These are phyloP conservation scores for Chlorella sp. DNA, from an alignment of 139 green algal species.

Conservation along the genomic window DNA sequence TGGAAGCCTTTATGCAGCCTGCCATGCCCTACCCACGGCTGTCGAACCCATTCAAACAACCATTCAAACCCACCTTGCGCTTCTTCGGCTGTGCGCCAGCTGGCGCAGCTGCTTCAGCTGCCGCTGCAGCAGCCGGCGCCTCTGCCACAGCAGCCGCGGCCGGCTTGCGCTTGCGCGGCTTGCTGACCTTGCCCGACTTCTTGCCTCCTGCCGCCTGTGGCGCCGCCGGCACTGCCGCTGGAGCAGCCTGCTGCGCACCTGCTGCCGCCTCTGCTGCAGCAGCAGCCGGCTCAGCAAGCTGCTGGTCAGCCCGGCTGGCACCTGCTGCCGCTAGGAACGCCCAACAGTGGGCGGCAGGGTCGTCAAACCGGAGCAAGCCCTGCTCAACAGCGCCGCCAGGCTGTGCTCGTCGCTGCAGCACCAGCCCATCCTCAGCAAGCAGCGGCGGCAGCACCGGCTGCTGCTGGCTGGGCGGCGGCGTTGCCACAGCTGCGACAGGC, in stretches of 20 bases:
- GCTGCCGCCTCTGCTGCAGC: neutral
- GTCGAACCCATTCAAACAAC: neutral
- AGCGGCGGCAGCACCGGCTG: slow-evolving; percentile 1
- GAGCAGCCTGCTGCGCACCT: neutral
- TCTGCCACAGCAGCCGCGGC: neutral
- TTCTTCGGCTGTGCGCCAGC: neutral
- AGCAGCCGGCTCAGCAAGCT: neutral
- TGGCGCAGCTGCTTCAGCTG: neutral
- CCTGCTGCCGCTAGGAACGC: slow-evolving; percentile 18
- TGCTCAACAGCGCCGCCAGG: neutral
- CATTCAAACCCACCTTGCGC: neutral
- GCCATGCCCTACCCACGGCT: neutral
- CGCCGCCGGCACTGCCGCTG: neutral
- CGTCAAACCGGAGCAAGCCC: slow-evolving; percentile 2
- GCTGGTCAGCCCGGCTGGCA: neutral
- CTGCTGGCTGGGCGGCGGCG: neutral
- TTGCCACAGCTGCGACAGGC: neutral
- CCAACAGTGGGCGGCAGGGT: slow-evolving; percentile 10
- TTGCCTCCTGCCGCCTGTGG: neutral
- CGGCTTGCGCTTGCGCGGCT: slow-evolving; percentile 30
- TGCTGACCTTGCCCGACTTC: slow-evolving; percentile 22
- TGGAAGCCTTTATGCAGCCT: neutral
- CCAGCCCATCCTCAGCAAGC: slow-evolving; percentile 4
- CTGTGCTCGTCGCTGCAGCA: neutral
- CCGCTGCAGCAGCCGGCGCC: neutral